Percentiles rank a stretch among this genome's conserved stretches.
Evolutionary conservation across 148 eudicot genomes (phyloP).

Genomic region (Fagopyrum tataricum): DNA sequence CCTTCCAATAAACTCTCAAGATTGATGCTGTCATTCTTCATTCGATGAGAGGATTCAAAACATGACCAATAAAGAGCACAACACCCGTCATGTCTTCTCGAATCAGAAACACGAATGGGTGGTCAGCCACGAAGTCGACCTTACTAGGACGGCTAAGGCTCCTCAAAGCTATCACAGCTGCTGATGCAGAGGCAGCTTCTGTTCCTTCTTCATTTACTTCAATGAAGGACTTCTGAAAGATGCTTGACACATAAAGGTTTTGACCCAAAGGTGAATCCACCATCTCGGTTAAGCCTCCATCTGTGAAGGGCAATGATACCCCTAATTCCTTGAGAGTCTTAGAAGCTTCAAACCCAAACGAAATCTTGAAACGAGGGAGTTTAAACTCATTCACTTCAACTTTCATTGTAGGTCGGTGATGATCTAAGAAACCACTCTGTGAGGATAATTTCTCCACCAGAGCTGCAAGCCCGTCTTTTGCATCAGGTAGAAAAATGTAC

Average conservation of each 20-base stretch:
- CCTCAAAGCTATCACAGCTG: constrained; percentile 32
- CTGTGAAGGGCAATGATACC: constrained; percentile 48
- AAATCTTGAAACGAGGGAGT: constrained; percentile 67
- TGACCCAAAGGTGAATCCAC: constrained; percentile 44
- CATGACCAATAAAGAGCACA: constrained; percentile 61
- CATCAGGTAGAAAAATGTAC: constrained; percentile 74
- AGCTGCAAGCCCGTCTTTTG: constrained; percentile 53
- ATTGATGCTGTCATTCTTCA: constrained; percentile 9
- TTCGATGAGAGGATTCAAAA: constrained; percentile 42
- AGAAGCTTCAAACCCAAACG: constrained; percentile 78
- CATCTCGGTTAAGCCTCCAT: constrained; percentile 67
- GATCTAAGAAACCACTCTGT: constrained; percentile 46
- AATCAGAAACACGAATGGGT: constrained; percentile 70
- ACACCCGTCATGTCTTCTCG: constrained; percentile 73
- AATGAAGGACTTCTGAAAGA: constrained; percentile 72
- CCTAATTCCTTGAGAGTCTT: constrained; percentile 52
- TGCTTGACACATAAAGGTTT: constrained; percentile 52
- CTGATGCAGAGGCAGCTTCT: constrained; percentile 86
- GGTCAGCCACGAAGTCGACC: constrained; percentile 89
- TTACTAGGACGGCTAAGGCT: constrained; percentile 8
- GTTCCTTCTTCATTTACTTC: constrained; percentile 96
- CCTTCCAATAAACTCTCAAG: neutral
- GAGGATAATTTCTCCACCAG: constrained; percentile 48
- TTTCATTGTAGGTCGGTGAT: constrained; percentile 36
- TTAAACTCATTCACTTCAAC: constrained; percentile 54